Percentiles rank a stretch among this genome's conserved stretches.
Conservation (phyloP, 805 yeast genomes). For the Candida ulmi region DNA sequence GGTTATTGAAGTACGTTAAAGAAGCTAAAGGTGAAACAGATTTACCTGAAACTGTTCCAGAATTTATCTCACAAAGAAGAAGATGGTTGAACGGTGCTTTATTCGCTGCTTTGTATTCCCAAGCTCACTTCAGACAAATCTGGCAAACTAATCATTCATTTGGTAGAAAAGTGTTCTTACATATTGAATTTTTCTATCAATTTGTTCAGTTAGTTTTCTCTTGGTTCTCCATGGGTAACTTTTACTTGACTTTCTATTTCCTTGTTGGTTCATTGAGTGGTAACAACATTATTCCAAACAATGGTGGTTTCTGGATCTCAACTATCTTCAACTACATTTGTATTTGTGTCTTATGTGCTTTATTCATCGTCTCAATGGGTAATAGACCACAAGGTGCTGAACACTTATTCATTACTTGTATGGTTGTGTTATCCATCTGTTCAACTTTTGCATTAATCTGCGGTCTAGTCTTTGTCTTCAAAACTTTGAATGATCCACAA, state of each 20-base stretch:
- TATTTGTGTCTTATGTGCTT: slow-evolving; percentile 76
- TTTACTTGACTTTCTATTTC: slow-evolving; percentile 87
- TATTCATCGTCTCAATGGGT: slow-evolving; percentile 91
- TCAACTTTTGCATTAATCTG: slow-evolving; percentile 76
- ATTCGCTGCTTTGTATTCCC: slow-evolving; percentile 91
- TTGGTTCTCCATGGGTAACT: slow-evolving; percentile 89
- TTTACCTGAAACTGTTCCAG: slow-evolving; percentile 93
- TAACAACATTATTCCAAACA: slow-evolving; percentile 44
- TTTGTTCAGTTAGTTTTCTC: slow-evolving; percentile 75
- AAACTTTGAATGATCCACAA: slow-evolving; percentile 36
- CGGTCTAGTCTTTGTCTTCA: slow-evolving; percentile 74
- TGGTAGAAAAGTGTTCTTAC: slow-evolving; percentile 74
- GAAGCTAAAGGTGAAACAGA: slow-evolving; percentile 95
- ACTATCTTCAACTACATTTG: slow-evolving; percentile 82
- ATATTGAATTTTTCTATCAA: slow-evolving; percentile 86
- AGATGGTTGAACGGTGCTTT: slow-evolving; percentile 98
- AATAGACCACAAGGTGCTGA: slow-evolving; percentile 97
- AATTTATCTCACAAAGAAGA: slow-evolving; percentile 91
- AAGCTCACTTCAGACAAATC: slow-evolving; percentile 76
- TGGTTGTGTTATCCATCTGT: slow-evolving; percentile 69
- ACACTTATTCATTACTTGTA: slow-evolving; percentile 65
- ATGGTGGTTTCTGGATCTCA: slow-evolving; percentile 80
- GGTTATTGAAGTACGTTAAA: slow-evolving; percentile 89
- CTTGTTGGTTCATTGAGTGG: slow-evolving; percentile 78
- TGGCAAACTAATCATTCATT: slow-evolving; percentile 86